phyloP scores from a whole-genome alignment of 1,284 basidiomycete genomes.

The Naganishia cerealis region DNA sequence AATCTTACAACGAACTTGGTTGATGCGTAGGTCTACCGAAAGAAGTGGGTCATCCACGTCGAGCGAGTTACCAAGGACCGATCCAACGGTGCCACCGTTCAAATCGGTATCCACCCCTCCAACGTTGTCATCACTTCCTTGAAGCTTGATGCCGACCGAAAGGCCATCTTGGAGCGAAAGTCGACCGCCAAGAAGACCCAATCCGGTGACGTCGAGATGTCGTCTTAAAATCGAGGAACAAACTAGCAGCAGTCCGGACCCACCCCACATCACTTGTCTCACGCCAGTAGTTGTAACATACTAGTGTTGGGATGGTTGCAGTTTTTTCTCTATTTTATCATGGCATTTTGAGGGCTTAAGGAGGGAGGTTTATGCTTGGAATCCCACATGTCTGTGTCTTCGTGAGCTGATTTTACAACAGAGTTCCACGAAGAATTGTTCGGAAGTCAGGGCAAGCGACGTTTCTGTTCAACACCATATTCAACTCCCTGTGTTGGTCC shows the following conservation, averaged over 20 bases:
- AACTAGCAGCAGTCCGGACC: conserved; percentile 12
- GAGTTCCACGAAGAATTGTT: too few species aligned
- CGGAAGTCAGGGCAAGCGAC: too few species aligned
- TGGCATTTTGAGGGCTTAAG: conserved; percentile 20
- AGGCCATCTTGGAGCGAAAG: conserved; percentile 57
- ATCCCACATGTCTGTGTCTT: background rate
- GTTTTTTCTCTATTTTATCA: conserved; percentile 24
- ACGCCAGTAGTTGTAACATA: conserved; percentile 31
- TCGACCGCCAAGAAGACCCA: conserved; percentile 45
- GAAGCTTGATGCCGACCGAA: conserved; percentile 63
- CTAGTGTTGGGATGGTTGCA: conserved; percentile 27
- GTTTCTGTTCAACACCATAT: too few species aligned
- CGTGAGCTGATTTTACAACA: too few species aligned
- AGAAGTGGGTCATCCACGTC: conserved; percentile 99
- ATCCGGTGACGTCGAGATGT: conserved; percentile 52
- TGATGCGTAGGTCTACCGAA: conserved; percentile 85
- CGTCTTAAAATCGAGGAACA: conserved; percentile 27
- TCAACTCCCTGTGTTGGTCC: too few species aligned
- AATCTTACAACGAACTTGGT: conserved; percentile 3
- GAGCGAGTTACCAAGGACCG: conserved; percentile 98
- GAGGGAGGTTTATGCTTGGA: background rate
- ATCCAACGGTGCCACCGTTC: conserved; percentile 89
- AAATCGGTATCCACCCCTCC: conserved; percentile 93
- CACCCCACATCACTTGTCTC: conserved; percentile 23
- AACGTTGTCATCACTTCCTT: conserved; percentile 92